Conservation (phyloP, 495 filamentous ascomycete genomes). For the Aspergillus panamensis region DNA sequence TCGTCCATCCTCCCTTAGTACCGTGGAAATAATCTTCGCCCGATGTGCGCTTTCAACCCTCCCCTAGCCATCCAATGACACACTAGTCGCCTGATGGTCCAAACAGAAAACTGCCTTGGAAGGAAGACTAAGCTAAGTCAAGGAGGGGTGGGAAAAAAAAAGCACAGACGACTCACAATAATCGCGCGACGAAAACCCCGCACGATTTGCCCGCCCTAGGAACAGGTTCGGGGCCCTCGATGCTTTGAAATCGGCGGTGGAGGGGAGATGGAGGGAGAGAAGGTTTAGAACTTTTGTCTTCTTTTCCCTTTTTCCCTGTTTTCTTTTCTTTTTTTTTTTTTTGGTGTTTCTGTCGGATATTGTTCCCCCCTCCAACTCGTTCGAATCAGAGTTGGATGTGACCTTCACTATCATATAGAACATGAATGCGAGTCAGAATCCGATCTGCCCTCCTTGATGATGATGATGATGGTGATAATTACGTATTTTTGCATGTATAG, state of each 20-base stretch:
- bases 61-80: background rate
- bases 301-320: no score
- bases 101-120: conserved; percentile 1
- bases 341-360: background rate
- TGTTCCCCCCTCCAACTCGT: background rate
- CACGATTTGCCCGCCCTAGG: background rate
- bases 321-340: background rate
- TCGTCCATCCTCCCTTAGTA: no score
- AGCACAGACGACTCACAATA: background rate
- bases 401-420: background rate
- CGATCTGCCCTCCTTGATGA: background rate
- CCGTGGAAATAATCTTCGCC: no score
- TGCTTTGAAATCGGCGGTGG: conserved; percentile 1
- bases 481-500: conserved; percentile 4
- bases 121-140: background rate
- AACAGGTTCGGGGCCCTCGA: background rate
- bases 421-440: background rate
- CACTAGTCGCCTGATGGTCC: conserved; percentile 1
- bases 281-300: background rate
- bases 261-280: background rate
- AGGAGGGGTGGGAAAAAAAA: background rate
- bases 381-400: background rate
- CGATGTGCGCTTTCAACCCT: background rate
- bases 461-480: background rate
- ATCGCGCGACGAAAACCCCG: background rate